Conservation (phyloP, 2,329 filamentous ascomycete species). For the Aspergillus clavatus region DNA sequence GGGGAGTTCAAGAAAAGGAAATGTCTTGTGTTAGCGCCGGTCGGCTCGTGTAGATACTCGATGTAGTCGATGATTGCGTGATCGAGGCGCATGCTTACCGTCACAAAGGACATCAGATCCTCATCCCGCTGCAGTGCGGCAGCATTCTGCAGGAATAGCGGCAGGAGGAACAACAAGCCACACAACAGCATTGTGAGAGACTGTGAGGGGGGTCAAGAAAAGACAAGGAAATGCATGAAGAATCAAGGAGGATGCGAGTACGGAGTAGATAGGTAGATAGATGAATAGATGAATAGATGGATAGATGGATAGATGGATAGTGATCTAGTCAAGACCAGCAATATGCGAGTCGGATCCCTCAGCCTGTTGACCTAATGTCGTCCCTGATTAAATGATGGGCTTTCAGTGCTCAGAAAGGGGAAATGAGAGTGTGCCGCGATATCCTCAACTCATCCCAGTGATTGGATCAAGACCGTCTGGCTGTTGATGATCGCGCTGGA, state of each 20-base stretch:
- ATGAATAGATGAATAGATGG: too few species aligned
- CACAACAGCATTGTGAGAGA: background rate
- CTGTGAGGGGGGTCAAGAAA: background rate
- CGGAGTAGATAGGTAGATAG: too few species aligned
- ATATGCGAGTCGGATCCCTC: background rate
- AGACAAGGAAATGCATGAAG: background rate
- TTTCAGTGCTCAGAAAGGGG: background rate
- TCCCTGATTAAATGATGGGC: too few species aligned
- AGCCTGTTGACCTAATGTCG: background rate
- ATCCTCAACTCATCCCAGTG: background rate
- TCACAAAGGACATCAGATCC: constrained; percentile 15
- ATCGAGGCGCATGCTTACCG: constrained; percentile 14
- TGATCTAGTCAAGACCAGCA: background rate
- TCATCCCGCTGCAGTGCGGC: constrained; percentile 7
- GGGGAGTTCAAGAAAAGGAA: too few species aligned
- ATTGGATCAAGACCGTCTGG: too few species aligned
- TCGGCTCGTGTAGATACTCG: too few species aligned
- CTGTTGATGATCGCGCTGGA: background rate
- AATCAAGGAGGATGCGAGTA: background rate
- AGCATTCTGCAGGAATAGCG: constrained; percentile 6
- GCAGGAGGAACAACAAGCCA: background rate
- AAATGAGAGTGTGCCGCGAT: background rate
- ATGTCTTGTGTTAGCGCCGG: background rate
- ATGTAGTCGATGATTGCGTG: too few species aligned
- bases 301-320: too few species aligned